A percentile compares a stretch with the other conserved stretches of the same genome.
phyloP scores from a whole-genome alignment of 306 rosid genomes.

The Fragaria iinumae region DNA sequence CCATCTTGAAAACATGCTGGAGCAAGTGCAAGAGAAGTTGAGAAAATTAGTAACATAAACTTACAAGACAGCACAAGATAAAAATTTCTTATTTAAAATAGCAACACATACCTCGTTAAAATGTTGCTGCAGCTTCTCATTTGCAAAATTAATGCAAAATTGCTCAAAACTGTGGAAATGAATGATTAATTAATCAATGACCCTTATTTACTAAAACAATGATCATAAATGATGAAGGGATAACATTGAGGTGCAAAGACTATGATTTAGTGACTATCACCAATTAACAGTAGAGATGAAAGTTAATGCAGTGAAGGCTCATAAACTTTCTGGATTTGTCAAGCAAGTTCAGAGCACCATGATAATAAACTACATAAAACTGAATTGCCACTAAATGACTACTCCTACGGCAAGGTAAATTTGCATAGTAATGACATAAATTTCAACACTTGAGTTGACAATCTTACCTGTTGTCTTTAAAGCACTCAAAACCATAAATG shows the following conservation, averaged over 20 bases:
- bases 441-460: not conserved
- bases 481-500: conserved; percentile 98
- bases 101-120: conserved; percentile 76
- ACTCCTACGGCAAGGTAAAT: not conserved
- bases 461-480: conserved; percentile 84
- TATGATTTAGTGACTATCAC: not conserved
- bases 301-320: not conserved
- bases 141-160: conserved; percentile 97
- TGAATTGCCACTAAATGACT: not conserved
- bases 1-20: conserved; percentile 99
- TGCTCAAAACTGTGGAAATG: conserved; percentile 83
- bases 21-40: conserved; percentile 22
- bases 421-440: not conserved
- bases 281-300: not conserved
- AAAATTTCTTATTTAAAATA: not conserved
- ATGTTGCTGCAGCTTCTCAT: conserved; percentile 99
- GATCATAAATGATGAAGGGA: not conserved
- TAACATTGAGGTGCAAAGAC: not conserved
- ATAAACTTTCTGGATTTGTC: not conserved
- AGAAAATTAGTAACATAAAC: conserved; percentile 5
- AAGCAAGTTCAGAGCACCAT: conserved; percentile 5
- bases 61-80: not conserved
- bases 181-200: conserved; percentile 20
- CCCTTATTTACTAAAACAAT: not conserved
- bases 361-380: not conserved